Evolutionary conservation across 2,329 filamentous ascomycete genomes (phyloP).

Genomic region (Penicillium sp.): DNA sequence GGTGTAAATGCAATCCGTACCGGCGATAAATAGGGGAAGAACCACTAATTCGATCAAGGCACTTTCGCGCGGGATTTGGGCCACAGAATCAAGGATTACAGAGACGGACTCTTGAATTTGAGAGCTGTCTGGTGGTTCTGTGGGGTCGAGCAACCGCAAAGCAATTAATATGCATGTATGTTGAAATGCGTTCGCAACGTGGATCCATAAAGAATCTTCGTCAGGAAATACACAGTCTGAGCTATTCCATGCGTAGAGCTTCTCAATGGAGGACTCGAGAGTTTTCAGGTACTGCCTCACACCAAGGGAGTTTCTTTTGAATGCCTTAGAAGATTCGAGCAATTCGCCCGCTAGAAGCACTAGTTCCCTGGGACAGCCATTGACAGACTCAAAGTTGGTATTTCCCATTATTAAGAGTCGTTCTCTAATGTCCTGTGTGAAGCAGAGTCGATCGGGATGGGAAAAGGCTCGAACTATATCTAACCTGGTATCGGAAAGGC

Average conservation of each 20-base stretch:
- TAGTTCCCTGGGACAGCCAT: slow-evolving; percentile 31
- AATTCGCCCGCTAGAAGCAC: slow-evolving; percentile 30
- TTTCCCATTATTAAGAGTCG: slow-evolving; percentile 25
- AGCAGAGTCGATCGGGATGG: slow-evolving; percentile 27
- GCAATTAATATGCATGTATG: slow-evolving; percentile 30
- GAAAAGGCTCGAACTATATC: slow-evolving; percentile 33
- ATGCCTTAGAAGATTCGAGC: slow-evolving; percentile 28
- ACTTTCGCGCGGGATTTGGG: slow-evolving; percentile 22
- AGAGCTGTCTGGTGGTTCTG: slow-evolving; percentile 14
- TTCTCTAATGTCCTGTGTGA: slow-evolving; percentile 27
- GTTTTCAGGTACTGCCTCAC: background rate
- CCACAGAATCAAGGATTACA: slow-evolving; percentile 27
- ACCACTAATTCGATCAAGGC: slow-evolving; percentile 29
- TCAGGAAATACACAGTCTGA: slow-evolving; percentile 22
- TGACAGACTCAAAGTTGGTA: slow-evolving; percentile 29
- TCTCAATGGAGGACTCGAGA: slow-evolving; percentile 7
- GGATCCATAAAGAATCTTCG: slow-evolving; percentile 24
- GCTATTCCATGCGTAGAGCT: slow-evolving; percentile 25
- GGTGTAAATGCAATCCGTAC: slow-evolving; percentile 25
- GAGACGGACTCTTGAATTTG: slow-evolving; percentile 29
- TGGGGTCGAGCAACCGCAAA: slow-evolving; percentile 26
- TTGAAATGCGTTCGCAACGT: slow-evolving; percentile 27
- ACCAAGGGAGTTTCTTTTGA: slow-evolving; percentile 15
- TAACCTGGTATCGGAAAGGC: slow-evolving; percentile 18
- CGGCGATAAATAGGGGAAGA: slow-evolving; percentile 32